Percentiles rank a stretch among this genome's conserved stretches.
These are phyloP conservation scores for Rhizoclosmatium globosum DNA, from an alignment of 192 early-diverging fungal species.

Conservation along the genomic window DNA sequence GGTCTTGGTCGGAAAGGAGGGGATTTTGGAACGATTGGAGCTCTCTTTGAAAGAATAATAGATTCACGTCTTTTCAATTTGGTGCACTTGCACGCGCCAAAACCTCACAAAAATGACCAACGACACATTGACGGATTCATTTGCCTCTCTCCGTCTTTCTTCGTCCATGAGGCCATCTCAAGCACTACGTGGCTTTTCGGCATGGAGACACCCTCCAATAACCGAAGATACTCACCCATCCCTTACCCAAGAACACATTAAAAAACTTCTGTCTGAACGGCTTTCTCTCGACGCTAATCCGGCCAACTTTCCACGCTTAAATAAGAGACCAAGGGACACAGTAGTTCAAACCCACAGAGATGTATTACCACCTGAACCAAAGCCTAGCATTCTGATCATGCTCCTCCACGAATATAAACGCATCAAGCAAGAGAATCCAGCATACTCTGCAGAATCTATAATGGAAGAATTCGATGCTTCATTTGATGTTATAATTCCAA, in stretches of 20 bases:
- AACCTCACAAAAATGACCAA: too few species aligned
- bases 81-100: too few species aligned
- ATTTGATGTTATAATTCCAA: background rate
- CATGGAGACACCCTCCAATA: background rate
- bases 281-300: background rate
- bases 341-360: background rate
- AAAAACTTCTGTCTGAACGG: background rate
- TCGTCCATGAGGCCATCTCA: background rate
- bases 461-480: background rate
- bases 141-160: background rate
- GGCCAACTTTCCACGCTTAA: background rate
- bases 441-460: background rate
- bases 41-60: too few species aligned
- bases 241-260: background rate
- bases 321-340: background rate
- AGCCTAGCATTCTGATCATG: background rate
- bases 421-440: background rate
- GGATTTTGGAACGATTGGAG: slow-evolving; percentile 31
- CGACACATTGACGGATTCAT: background rate
- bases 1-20: slow-evolving; percentile 31
- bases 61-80: too few species aligned
- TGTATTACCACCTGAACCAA: background rate
- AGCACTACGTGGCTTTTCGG: background rate
- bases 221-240: background rate
- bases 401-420: background rate